These are phyloP conservation scores for Nymphaea thermarum DNA, from an alignment of 164 flowering plant genomes.

Conservation along the genomic window DNA sequence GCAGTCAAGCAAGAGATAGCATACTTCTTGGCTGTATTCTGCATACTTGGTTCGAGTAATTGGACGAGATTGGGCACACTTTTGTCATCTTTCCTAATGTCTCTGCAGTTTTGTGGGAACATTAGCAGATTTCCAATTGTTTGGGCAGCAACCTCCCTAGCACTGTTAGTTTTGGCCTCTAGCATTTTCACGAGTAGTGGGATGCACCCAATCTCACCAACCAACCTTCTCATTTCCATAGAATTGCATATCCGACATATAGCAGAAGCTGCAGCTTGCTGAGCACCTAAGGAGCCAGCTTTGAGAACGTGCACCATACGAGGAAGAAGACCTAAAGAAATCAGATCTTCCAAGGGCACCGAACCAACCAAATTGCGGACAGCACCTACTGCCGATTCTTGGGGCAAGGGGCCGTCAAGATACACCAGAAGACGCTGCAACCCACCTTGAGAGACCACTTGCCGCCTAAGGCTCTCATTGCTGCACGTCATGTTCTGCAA, in stretches of 20 bases:
- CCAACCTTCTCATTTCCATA: constrained; percentile 36
- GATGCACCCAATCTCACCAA: constrained; percentile 56
- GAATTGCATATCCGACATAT: constrained; percentile 36
- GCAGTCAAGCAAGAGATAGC: constrained; percentile 40
- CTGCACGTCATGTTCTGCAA: constrained; percentile 55
- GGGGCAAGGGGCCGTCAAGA: constrained; percentile 58
- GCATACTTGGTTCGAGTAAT: constrained; percentile 53
- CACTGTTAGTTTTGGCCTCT: constrained; percentile 42
- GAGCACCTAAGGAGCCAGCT: constrained; percentile 55
- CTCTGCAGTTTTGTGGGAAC: constrained; percentile 30
- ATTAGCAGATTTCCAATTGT: constrained; percentile 39
- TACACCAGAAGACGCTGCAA: constrained; percentile 38
- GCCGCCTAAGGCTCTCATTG: constrained; percentile 28
- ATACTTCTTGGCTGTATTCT: constrained; percentile 65
- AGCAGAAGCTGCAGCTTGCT: constrained; percentile 59
- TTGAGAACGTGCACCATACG: constrained; percentile 51
- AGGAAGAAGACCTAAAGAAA: constrained; percentile 36
- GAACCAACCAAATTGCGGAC: constrained; percentile 47
- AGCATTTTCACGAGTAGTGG: constrained; percentile 51
- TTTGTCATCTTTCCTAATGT: constrained; percentile 45
- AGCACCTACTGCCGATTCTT: constrained; percentile 68
- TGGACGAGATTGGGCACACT: constrained; percentile 59
- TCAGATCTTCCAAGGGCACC: constrained; percentile 24
- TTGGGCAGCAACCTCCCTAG: constrained; percentile 58
- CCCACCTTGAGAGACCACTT: constrained; percentile 51